Percentiles rank a stretch among this genome's conserved stretches.
phyloP scores from a whole-genome alignment of 2,329 filamentous ascomycete species.

The Ophiognomonia clavigignenti-juglandacearum region DNA sequence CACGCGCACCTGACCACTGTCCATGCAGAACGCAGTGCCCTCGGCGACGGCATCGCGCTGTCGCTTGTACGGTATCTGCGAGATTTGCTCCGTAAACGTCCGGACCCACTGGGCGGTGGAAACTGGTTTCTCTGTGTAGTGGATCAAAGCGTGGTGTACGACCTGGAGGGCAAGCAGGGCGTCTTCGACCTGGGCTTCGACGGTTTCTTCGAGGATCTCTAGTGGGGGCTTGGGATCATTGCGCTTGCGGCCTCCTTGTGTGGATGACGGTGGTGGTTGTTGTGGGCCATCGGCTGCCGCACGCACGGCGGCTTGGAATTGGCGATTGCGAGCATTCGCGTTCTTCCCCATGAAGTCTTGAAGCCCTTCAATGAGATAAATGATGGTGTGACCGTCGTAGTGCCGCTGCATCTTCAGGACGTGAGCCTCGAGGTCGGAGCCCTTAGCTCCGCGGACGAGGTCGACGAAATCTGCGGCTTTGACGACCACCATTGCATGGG shows the following conservation, averaged over 20 bases:
- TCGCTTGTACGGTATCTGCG: conserved; percentile 66
- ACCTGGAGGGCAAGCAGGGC: conserved; percentile 67
- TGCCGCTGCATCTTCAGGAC: conserved; percentile 48
- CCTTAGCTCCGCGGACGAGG: conserved; percentile 43
- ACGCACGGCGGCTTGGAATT: conserved; percentile 62
- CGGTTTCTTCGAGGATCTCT: conserved; percentile 60
- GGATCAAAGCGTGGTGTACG: conserved; percentile 59
- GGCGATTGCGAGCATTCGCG: conserved; percentile 59
- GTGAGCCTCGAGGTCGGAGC: conserved; percentile 52
- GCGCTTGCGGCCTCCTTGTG: conserved; percentile 25
- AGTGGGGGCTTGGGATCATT: conserved; percentile 33
- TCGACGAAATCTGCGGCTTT: conserved; percentile 62
- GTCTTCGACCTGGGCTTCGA: conserved; percentile 67
- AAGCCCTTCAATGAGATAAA: conserved; percentile 72
- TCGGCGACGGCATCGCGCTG: conserved; percentile 43
- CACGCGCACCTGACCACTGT: conserved; percentile 67
- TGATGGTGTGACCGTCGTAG: conserved; percentile 48
- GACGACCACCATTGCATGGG: conserved; percentile 58
- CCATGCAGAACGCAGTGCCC: conserved; percentile 71
- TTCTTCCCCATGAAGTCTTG: conserved; percentile 63
- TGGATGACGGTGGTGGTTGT: conserved; percentile 18
- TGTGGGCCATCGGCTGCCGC: conserved; percentile 29
- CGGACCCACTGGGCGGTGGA: conserved; percentile 71
- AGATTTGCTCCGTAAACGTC: conserved; percentile 73
- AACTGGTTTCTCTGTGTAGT: conserved; percentile 56